Evolutionary conservation across 1,284 basidiomycete genomes (phyloP), one percentile per base, ranked within the genome.

Genomic region (Inonotus hispidus): DNA sequence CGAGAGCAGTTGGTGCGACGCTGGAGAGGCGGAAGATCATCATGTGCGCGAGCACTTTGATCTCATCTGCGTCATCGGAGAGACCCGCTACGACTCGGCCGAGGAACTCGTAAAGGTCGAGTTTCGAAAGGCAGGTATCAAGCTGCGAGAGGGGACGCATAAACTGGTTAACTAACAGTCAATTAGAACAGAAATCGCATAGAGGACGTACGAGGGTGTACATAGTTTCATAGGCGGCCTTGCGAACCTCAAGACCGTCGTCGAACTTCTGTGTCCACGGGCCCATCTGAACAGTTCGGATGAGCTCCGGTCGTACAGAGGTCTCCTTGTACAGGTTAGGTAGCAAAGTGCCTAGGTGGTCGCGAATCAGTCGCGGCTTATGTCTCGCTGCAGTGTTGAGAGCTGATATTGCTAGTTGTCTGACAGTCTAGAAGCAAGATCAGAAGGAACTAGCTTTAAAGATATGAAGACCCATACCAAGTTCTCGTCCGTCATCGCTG

Each of bases 141-240:
- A 98, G 84, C 88, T 92, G 58, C 13, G 50, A 37, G 14, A 32
- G 46, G 39, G 37, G 32, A 43, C 38, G 16, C 1, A 58, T 66
- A 21, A 71, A 60, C n/a, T n/a, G n/a, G n/a, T 64, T 63, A 64
- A 62, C 6, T 23, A 53, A 29, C 1, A 1, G 16, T 38, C n/a
- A 37, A 50, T 39, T n/a, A n/a, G 41, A 1, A 32, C 32, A 60
- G 13, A 53, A n/a, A 21, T 47, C 14, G 29, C 53, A 19, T 5
- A 25, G 32, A 43, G 16, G 8, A 75, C 87, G 68, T 66, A 93
- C 92, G 64, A 98, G 75, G 16, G 95, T 98, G 72, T 96, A 96
- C 81, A 99, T 92, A 3, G 95, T 96, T 75, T 99, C 96, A 74
- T 93, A 98, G 1, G 96, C 96, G 0, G 93, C 95, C 80, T 96